A percentile compares a stretch with the other conserved stretches of the same genome.
phyloP scores from a whole-genome alignment of 805 yeast species.

The Wickerhamiella brachini region DNA sequence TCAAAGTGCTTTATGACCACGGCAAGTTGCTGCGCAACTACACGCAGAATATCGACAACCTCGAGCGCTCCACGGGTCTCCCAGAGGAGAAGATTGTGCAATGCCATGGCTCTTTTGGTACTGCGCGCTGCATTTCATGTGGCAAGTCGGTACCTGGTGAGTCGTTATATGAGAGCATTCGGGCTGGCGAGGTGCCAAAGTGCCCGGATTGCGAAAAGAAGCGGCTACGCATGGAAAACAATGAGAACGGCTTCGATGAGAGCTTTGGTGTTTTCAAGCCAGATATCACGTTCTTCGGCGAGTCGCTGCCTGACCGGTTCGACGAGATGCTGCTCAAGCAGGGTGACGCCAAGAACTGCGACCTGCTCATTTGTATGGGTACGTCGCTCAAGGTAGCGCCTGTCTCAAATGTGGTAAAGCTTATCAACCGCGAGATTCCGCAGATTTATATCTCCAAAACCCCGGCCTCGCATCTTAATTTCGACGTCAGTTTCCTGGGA shows the following conservation, averaged over 20 bases:
- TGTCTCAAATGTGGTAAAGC: slow-evolving; percentile 73
- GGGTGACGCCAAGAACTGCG: slow-evolving; percentile 55
- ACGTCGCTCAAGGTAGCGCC: slow-evolving; percentile 89
- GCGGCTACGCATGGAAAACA: slow-evolving; percentile 26
- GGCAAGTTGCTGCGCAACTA: slow-evolving; percentile 70
- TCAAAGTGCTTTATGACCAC: slow-evolving; percentile 57
- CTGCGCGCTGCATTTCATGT: slow-evolving; percentile 75
- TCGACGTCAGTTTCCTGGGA: slow-evolving; percentile 67
- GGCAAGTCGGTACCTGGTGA: slow-evolving; percentile 52
- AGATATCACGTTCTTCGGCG: slow-evolving; percentile 86
- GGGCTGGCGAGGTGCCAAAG: slow-evolving; percentile 46
- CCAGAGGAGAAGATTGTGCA: slow-evolving; percentile 55
- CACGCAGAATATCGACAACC: slow-evolving; percentile 82
- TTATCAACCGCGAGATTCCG: slow-evolving; percentile 59
- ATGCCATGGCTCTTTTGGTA: slow-evolving; percentile 88
- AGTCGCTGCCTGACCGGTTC: slow-evolving; percentile 57
- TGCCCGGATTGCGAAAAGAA: slow-evolving; percentile 49
- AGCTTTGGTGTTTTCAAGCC: slow-evolving; percentile 82
- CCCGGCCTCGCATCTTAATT: slow-evolving; percentile 59
- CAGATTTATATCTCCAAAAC: slow-evolving; percentile 71
- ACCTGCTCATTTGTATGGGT: slow-evolving; percentile 71
- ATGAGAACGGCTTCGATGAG: slow-evolving; percentile 19
- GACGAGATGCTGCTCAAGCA: slow-evolving; percentile 34
- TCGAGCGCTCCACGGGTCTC: slow-evolving; percentile 73
- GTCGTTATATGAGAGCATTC: slow-evolving; percentile 44